phyloP scores from a whole-genome alignment of 2,329 filamentous ascomycete species.

The Nemania abortiva region DNA sequence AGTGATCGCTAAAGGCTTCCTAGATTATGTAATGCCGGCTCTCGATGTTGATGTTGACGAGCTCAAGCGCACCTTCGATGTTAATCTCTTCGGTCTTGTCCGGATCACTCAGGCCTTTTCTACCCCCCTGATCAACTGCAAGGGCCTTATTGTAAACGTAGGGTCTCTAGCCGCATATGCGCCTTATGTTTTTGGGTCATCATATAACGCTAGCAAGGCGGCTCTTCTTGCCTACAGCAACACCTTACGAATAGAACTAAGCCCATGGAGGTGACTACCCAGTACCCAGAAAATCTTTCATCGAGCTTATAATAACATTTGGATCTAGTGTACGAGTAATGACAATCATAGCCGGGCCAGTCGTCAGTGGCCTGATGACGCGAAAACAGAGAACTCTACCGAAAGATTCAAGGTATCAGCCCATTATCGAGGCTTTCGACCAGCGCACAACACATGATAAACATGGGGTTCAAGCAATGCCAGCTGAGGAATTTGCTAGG shows the following conservation, averaged over 20 bases:
- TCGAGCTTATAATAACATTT: background rate
- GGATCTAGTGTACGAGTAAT: conserved; percentile 27
- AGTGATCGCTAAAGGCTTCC: background rate
- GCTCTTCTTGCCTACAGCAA: conserved; percentile 34
- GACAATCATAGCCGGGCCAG: conserved; percentile 34
- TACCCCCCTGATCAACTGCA: conserved; percentile 40
- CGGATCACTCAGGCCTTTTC: conserved; percentile 47
- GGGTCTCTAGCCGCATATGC: conserved; percentile 44
- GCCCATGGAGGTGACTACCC: conserved; percentile 31
- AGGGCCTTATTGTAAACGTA: conserved; percentile 47
- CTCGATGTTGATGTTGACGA: conserved; percentile 42
- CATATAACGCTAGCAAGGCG: conserved; percentile 41
- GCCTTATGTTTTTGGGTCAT: conserved; percentile 38
- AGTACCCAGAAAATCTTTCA: background rate
- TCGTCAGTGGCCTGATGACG: conserved; percentile 35
- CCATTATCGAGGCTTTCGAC: conserved; percentile 33
- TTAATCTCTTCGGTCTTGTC: conserved; percentile 49
- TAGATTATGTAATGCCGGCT: conserved; percentile 46
- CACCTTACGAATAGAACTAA: conserved; percentile 39
- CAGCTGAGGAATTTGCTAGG: conserved; percentile 31
- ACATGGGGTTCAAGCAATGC: conserved; percentile 33
- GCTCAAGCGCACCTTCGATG: conserved; percentile 43
- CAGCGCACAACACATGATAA: conserved; percentile 33
- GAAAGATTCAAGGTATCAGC: conserved; percentile 32
- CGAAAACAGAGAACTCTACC: conserved; percentile 28